phyloP scores from a whole-genome alignment of 768 basidiomycete genomes.

The Mycena vitilis region DNA sequence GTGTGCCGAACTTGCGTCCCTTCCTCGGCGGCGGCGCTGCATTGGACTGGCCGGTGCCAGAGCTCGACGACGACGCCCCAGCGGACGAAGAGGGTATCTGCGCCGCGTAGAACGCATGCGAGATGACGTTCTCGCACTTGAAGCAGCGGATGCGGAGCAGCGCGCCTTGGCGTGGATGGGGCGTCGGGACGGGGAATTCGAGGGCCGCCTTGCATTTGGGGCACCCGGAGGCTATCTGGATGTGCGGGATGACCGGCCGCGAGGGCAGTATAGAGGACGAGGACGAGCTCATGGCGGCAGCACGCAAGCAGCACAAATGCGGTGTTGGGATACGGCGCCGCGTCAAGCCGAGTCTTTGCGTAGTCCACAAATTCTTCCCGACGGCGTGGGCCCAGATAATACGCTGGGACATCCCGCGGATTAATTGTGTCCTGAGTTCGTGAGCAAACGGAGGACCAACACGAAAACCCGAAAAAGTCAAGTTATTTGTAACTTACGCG shows the following conservation, averaged over 20 bases:
- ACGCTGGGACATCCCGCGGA: not conserved
- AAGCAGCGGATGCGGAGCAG: constrained; percentile 78
- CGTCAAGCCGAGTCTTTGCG: constrained; percentile 32
- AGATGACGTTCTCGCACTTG: constrained; percentile 68
- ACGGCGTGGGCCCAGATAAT: not conserved
- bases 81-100: constrained; percentile 56
- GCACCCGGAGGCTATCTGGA: constrained; percentile 65
- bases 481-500: not conserved
- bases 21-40: constrained; percentile 50
- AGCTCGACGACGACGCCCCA: constrained; percentile 35
- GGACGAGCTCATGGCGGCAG: constrained; percentile 56
- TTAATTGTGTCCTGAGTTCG: too few relatives aligned
- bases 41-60: constrained; percentile 35
- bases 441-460: not conserved
- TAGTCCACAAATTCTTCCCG: constrained; percentile 22
- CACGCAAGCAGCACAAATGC: constrained; percentile 31
- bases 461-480: not conserved
- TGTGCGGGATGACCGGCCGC: constrained; percentile 73
- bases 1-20: constrained; percentile 87
- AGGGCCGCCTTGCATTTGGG: constrained; percentile 63
- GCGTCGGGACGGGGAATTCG: constrained; percentile 77
- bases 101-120: constrained; percentile 75
- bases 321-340: constrained; percentile 23
- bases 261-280: constrained; percentile 67
- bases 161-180: constrained; percentile 65